phyloP scores from a whole-genome alignment of 1,139 yeast genomes.

The Blastobotrys buckinghamii region DNA sequence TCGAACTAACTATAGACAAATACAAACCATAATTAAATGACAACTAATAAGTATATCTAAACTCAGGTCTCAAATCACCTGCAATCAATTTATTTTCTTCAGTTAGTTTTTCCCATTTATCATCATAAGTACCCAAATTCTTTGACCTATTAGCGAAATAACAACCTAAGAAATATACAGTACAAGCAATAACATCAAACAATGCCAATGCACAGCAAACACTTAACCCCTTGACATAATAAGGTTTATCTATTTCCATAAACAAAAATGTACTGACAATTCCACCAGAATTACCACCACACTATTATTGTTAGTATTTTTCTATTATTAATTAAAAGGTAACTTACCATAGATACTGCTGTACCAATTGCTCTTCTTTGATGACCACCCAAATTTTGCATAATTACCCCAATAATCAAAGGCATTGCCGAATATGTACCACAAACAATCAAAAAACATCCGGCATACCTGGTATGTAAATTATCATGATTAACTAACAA shows the following conservation, averaged over 20 bases:
- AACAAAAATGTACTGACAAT: conserved; percentile 29
- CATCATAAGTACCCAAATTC: conserved; percentile 30
- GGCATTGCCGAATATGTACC: conserved; percentile 77
- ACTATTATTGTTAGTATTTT: conserved; percentile 27
- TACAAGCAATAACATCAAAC: background rate
- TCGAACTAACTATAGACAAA: too few relatives aligned
- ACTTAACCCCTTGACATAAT: background rate
- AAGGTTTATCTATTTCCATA: background rate
- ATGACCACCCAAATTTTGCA: conserved; percentile 65
- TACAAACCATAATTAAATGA: too few relatives aligned
- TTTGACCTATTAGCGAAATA: conserved; percentile 33
- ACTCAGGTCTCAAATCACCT: conserved; percentile 65
- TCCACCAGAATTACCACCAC: conserved; percentile 81
- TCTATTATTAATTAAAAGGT: too few relatives aligned
- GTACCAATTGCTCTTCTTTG: conserved; percentile 65
- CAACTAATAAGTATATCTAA: conserved; percentile 34
- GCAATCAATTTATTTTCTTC: conserved; percentile 44
- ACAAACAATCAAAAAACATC: conserved; percentile 58
- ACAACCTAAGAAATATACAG: conserved; percentile 16
- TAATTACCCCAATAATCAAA: conserved; percentile 63
- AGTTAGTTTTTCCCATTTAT: conserved; percentile 39
- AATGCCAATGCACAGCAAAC: background rate
- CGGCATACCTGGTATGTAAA: conserved; percentile 52
- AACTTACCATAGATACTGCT: conserved; percentile 55
- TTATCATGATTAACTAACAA: conserved; percentile 33